phyloP scores from a whole-genome alignment of 371 early-diverging fungal species.

The Chytridiales sp. region DNA sequence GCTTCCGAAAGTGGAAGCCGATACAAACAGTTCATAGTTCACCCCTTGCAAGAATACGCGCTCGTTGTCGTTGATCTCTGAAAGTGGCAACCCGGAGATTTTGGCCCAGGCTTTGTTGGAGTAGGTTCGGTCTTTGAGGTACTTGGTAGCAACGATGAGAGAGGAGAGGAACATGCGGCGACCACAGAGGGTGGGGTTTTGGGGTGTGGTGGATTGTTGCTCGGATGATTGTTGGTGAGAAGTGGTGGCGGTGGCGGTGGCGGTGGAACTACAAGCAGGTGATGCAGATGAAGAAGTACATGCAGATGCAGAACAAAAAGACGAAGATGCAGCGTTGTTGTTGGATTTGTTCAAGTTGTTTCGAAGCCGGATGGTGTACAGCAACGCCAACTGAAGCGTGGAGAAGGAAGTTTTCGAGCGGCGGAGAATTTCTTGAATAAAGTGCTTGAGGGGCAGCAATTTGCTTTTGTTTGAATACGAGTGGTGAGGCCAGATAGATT shows the following conservation, averaged over 20 bases:
- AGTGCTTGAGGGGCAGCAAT: conserved; percentile 50
- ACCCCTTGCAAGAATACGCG: conserved; percentile 36
- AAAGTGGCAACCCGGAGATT: conserved; percentile 43
- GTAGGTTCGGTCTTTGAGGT: conserved; percentile 49
- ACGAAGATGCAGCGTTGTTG: not conserved
- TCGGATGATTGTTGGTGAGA: not conserved
- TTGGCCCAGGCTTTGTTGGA: conserved; percentile 52
- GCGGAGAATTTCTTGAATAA: conserved; percentile 68
- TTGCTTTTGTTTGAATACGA: conserved; percentile 9
- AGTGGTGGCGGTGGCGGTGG: no score
- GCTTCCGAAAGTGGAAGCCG: conserved; percentile 29
- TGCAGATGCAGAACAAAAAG: not conserved
- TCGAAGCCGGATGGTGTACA: conserved; percentile 42
- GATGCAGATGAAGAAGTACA: not conserved
- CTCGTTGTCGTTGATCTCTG: conserved; percentile 48
- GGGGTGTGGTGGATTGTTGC: not conserved
- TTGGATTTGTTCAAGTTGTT: conserved; percentile 15
- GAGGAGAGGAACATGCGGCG: conserved; percentile 47
- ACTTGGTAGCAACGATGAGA: conserved; percentile 51
- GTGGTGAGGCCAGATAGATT: conserved; percentile 47
- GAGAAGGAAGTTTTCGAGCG: conserved; percentile 73
- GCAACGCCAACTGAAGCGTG: conserved; percentile 62
- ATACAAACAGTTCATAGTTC: conserved; percentile 46
- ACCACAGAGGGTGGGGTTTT: conserved; percentile 26
- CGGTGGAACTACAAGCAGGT: conserved; percentile 12